A percentile compares a stretch with the other conserved stretches of the same genome.
These are phyloP conservation scores for Sporisorium iseilematis-ciliati DNA, from an alignment of 1,284 basidiomycete species.

Conservation along the genomic window DNA sequence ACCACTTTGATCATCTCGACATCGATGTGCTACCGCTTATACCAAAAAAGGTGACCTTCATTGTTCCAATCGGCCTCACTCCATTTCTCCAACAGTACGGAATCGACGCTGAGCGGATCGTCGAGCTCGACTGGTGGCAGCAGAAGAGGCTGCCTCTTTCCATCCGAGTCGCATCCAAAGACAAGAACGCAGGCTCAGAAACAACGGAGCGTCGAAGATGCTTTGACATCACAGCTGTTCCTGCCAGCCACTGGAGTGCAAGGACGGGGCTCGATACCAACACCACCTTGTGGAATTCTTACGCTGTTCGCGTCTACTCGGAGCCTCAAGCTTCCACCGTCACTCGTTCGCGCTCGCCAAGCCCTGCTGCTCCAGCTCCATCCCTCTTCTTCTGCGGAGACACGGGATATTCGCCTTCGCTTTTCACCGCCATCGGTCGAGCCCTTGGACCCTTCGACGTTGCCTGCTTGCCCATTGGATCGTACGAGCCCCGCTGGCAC, in stretches of 20 bases:
- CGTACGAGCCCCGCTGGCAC: slow-evolving; percentile 64
- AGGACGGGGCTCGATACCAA: slow-evolving; percentile 72
- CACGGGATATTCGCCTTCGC: slow-evolving; percentile 70
- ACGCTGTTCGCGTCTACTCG: slow-evolving; percentile 46
- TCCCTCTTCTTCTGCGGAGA: slow-evolving; percentile 71
- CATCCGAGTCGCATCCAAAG: slow-evolving; percentile 25
- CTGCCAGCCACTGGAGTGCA: slow-evolving; percentile 72
- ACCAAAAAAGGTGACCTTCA: slow-evolving; percentile 51
- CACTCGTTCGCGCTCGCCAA: slow-evolving; percentile 8
- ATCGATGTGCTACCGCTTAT: slow-evolving; percentile 55
- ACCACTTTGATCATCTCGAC: slow-evolving; percentile 67
- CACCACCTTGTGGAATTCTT: slow-evolving; percentile 71
- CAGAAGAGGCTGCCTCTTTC: slow-evolving; percentile 17
- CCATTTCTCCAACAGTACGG: slow-evolving; percentile 55
- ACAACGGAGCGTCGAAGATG: slow-evolving; percentile 10
- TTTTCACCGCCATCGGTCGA: slow-evolving; percentile 71
- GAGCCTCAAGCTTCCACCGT: slow-evolving; percentile 3
- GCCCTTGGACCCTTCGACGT: slow-evolving; percentile 71
- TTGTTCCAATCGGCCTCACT: slow-evolving; percentile 65
- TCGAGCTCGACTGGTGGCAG: slow-evolving; percentile 69
- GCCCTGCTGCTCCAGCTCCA: slow-evolving; percentile 7
- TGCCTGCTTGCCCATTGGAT: slow-evolving; percentile 72
- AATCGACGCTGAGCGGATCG: slow-evolving; percentile 43
- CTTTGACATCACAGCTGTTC: slow-evolving; percentile 52
- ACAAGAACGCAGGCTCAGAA: not conserved